Percentiles rank a stretch among this genome's conserved stretches.
Conservation (phyloP, 1,139 yeast species). For the Sugiyamaella pinicola region DNA sequence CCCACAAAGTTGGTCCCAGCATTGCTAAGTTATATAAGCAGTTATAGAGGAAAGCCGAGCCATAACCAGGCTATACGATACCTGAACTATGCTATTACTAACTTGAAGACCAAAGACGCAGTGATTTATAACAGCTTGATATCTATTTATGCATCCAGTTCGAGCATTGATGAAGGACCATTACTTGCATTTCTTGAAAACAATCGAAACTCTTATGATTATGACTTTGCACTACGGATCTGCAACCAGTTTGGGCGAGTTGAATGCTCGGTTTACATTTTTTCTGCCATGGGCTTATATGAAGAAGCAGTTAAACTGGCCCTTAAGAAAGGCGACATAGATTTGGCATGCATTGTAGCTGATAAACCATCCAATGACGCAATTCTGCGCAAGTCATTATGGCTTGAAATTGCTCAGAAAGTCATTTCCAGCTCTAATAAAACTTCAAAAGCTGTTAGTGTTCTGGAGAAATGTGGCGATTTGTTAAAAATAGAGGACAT, state of each 20-base stretch:
- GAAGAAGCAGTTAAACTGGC: conserved; percentile 85
- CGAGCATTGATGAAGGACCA: conserved; percentile 46
- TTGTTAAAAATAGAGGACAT: conserved; percentile 76
- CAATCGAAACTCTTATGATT: conserved; percentile 52
- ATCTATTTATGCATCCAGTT: conserved; percentile 68
- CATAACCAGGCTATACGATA: conserved; percentile 68
- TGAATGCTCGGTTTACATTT: conserved; percentile 69
- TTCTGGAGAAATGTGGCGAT: conserved; percentile 53
- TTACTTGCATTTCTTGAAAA: conserved; percentile 54
- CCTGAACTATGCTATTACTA: conserved; percentile 60
- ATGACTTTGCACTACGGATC: conserved; percentile 73
- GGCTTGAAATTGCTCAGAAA: conserved; percentile 70
- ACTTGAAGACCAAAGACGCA: conserved; percentile 51
- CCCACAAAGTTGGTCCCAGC: conserved; percentile 74
- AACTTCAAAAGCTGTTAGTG: conserved; percentile 41
- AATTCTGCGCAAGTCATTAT: conserved; percentile 63
- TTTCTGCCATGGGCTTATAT: conserved; percentile 65
- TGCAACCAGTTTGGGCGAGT: conserved; percentile 63
- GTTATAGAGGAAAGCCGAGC: conserved; percentile 30
- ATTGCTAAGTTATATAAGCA: conserved; percentile 60
- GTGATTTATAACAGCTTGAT: conserved; percentile 71
- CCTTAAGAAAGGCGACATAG: conserved; percentile 59
- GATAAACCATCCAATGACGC: conserved; percentile 52
- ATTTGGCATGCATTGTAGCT: conserved; percentile 61
- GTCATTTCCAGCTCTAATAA: conserved; percentile 47